A percentile compares a stretch with the other conserved stretches of the same genome.
Conservation (phyloP, 805 yeast species). For the Saccharomycopsis fibuligera region DNA sequence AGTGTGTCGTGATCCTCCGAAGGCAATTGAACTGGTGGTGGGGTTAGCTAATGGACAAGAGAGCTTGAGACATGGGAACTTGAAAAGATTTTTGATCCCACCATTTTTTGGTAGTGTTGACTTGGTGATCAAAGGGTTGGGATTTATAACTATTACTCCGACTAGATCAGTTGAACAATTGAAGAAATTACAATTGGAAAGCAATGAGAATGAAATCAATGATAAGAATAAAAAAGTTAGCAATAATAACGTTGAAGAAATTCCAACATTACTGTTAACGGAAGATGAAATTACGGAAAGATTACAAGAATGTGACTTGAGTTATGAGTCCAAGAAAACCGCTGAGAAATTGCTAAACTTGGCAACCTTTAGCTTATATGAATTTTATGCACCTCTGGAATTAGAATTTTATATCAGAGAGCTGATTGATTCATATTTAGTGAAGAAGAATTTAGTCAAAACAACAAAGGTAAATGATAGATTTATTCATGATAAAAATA, state of each 20-base stretch:
- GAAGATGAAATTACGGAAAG: neutral
- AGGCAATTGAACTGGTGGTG: conserved; percentile 25
- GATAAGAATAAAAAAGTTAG: neutral
- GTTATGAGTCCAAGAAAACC: conserved; percentile 57
- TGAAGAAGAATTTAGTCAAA: conserved; percentile 3
- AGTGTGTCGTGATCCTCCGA: conserved; percentile 25
- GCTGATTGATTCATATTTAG: conserved; percentile 12
- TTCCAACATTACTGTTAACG: too few relatives aligned
- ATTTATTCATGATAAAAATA: neutral
- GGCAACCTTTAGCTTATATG: conserved; percentile 8
- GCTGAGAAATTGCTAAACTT: neutral
- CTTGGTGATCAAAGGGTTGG: conserved; percentile 57
- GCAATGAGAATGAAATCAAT: neutral
- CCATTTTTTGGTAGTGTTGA: conserved; percentile 68
- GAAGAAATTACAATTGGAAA: conserved; percentile 24
- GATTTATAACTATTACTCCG: conserved; percentile 54
- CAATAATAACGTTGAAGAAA: too few relatives aligned
- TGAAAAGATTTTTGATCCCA: conserved; percentile 48
- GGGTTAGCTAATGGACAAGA: conserved; percentile 8
- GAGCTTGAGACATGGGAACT: conserved; percentile 13
- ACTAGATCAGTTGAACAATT: conserved; percentile 36
- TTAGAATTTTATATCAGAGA: conserved; percentile 17
- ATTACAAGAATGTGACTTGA: too few relatives aligned
- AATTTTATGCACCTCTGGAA: conserved; percentile 17
- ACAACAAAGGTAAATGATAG: neutral